A percentile compares a stretch with the other conserved stretches of the same genome.
Conservation (phyloP, 2,329 filamentous ascomycete species). For the Ceratocystis cacaofunesta region DNA sequence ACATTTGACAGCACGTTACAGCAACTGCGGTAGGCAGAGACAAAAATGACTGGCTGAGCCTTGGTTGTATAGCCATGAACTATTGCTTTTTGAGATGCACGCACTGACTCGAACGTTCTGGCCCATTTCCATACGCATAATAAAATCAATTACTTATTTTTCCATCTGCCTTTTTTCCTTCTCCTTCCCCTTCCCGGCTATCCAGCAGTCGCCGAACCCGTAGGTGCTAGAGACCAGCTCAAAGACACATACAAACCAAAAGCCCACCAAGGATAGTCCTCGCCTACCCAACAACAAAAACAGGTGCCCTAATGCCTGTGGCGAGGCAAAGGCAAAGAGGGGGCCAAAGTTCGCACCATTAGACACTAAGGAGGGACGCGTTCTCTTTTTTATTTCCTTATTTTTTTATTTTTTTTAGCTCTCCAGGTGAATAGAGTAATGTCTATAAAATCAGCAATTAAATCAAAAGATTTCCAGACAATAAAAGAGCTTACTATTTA, state of each 20-base stretch:
- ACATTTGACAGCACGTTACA: not conserved
- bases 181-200: not conserved
- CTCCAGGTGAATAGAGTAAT: no score
- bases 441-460: not conserved
- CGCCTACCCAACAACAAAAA: no score
- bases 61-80: not conserved
- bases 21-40: not conserved
- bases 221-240: no score
- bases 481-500: not conserved
- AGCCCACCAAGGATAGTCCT: no score
- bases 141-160: not conserved
- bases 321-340: no score
- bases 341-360: no score
- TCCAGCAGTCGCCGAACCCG: not conserved
- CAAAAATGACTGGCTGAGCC: not conserved
- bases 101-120: slow-evolving; percentile 4
- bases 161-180: not conserved
- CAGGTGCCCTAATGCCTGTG: no score
- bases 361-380: no score
- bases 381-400: not conserved
- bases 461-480: not conserved
- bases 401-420: no score
- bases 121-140: not conserved
- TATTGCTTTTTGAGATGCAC: not conserved
- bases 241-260: no score